A percentile compares a stretch with the other conserved stretches of the same genome.
These are phyloP conservation scores for Leptomonas pyrrhocoris DNA, from an alignment of 208 protist genomes.

Conservation along the genomic window DNA sequence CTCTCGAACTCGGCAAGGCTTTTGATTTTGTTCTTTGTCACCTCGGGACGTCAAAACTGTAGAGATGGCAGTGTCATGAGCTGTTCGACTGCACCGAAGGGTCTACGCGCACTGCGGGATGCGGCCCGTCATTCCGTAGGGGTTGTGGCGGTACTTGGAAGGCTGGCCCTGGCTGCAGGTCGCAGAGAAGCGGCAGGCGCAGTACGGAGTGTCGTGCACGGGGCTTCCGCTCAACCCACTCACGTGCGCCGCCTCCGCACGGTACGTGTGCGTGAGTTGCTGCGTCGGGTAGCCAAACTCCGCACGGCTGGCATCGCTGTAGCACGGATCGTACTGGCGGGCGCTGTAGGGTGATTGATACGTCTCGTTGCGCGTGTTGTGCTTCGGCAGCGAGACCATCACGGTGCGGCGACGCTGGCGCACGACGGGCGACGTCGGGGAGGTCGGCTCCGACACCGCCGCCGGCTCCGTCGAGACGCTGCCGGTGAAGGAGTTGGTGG, in stretches of 20 bases:
- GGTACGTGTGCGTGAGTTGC: background rate
- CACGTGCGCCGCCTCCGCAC: conserved; percentile 3
- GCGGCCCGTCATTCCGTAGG: conserved; percentile 55
- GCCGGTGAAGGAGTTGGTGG: conserved; percentile 24
- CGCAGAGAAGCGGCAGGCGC: conserved; percentile 55
- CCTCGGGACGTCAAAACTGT: background rate
- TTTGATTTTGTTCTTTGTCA: background rate
- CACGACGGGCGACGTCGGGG: conserved; percentile 14
- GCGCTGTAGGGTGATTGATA: conserved; percentile 33
- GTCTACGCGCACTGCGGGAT: conserved; percentile 30
- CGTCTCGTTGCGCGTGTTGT: conserved; percentile 31
- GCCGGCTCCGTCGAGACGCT: conserved; percentile 22
- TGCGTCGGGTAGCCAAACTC: conserved; percentile 32
- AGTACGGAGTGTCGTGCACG: conserved; percentile 23
- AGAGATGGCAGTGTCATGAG: too few relatives aligned
- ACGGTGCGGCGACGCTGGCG: conserved; percentile 51
- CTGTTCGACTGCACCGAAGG: background rate
- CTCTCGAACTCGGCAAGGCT: background rate
- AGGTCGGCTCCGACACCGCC: background rate
- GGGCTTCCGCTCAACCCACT: background rate
- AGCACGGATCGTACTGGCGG: conserved; percentile 22
- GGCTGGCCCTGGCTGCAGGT: conserved; percentile 66
- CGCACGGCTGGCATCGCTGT: conserved; percentile 22
- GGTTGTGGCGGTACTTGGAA: conserved; percentile 85
- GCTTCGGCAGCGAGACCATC: conserved; percentile 66